Evolutionary conservation across 306 rosid genomes (phyloP), one percentile per base, ranked within the genome.

Genomic region (Quercus cerris): DNA sequence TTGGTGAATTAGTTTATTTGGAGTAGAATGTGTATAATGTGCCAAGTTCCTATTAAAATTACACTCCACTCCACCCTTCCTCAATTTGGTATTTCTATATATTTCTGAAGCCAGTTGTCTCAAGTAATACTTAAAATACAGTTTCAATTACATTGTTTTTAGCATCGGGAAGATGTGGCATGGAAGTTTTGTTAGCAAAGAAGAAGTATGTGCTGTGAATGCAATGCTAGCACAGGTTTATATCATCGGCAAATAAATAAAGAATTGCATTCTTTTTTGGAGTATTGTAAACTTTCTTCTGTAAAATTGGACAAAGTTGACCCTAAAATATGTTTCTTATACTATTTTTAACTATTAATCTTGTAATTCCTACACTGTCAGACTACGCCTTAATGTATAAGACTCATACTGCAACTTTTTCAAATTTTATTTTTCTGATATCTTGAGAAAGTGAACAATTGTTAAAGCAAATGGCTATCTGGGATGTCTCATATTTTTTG

Each of bases 1-100:
- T 38, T 49, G 44, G 74, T 74, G 63, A 63, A 80, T 56, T n/a
- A 30, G 66, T 78, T 72, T 67, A 27, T 71, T 66, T 14, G 59
- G 51, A 38, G 83, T 55, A 19, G 66, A 78, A 22, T n/a, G 54
- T 27, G 5, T 30, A 33, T 4, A 18, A 33, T 61, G 73, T 19
- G 44, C 71, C 7, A 30, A 31, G 44, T 30, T 31, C 4, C 49
- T 15, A 7, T 30, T 17, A n/a, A 10, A 49, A 49, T 10, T 49
- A 10, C 54, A 49, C 54, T 13, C 1, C 54, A 49, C 54, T 49
- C 54, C 49, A 30, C n/a, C 1, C 71, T 14, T 5, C 31, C 23
- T 66, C 18, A 23, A 61, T 25, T 57, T n/a, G 27, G 25, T 11
- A 8, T 25, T 61, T 12, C 17, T 22, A 10, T 23, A 25, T 12